Evolutionary conservation across 441 rosid species (phyloP).

Genomic region (Corymbia citriodora): DNA sequence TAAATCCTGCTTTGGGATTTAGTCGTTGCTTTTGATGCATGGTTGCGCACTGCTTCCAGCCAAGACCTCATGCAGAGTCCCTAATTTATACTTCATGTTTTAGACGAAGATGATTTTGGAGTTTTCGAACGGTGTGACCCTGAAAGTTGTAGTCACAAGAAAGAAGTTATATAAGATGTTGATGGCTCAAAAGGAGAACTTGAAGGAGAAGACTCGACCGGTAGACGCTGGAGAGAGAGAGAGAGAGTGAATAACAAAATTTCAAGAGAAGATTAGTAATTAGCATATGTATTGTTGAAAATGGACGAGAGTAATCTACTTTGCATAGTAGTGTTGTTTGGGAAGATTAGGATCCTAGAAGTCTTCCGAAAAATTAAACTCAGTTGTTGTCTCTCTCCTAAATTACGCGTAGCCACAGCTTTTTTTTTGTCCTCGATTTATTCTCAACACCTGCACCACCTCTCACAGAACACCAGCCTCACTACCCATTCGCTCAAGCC

Average conservation of each 20-base stretch:
- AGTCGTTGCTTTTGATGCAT: background rate
- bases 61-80: background rate
- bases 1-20: background rate
- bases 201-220: background rate
- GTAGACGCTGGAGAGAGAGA: background rate
- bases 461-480: background rate
- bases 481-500: background rate
- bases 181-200: background rate
- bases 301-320: background rate
- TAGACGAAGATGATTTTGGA: too few species aligned
- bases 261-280: background rate
- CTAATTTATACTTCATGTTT: too few species aligned
- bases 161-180: background rate
- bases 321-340: background rate
- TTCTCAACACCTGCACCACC: background rate
- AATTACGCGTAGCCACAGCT: background rate
- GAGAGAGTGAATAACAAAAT: background rate
- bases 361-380: background rate
- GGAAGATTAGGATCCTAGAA: background rate
- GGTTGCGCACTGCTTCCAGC: background rate
- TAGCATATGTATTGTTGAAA: rapidly evolving
- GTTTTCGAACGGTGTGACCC: too few species aligned
- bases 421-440: background rate
- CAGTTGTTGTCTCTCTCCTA: background rate
- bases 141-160: background rate